Evolutionary conservation across 2,329 filamentous ascomycete species (phyloP).

Genomic region (Trichophaea hybrida): DNA sequence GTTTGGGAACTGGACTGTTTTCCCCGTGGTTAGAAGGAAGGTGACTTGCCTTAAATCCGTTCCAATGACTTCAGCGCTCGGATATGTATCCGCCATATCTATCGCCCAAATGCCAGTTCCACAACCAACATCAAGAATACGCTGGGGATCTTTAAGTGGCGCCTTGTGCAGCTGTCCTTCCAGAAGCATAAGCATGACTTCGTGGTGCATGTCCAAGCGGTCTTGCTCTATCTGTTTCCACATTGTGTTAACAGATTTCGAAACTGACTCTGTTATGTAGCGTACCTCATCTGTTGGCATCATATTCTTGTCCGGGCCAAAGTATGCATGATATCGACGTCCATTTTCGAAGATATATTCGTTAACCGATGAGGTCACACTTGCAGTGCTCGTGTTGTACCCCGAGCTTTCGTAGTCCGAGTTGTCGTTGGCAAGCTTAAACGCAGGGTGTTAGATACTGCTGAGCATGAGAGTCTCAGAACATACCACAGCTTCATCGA

Average conservation of each 20-base stretch:
- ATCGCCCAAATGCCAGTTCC: constrained; percentile 51
- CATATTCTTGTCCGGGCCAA: neutral
- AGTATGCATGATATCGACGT: constrained; percentile 34
- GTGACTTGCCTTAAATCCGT: constrained; percentile 18
- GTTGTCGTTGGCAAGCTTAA: neutral
- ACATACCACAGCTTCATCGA: neutral
- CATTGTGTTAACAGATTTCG: neutral
- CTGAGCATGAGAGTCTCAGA: neutral
- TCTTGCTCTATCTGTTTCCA: constrained; percentile 2
- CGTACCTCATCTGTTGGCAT: constrained; percentile 37
- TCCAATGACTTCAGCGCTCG: neutral
- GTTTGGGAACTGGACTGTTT: neutral
- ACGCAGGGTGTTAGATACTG: neutral
- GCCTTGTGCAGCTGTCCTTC: constrained; percentile 36
- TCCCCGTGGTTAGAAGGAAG: neutral
- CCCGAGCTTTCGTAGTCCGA: neutral
- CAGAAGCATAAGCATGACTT: constrained; percentile 39
- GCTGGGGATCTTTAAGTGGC: constrained; percentile 34
- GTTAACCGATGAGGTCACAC: neutral
- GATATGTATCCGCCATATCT: constrained; percentile 38
- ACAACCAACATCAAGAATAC: constrained; percentile 44
- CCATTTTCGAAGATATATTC: constrained; percentile 18
- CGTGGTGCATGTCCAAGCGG: constrained; percentile 40
- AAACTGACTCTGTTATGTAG: neutral
- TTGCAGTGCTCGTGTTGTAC: neutral